Percentiles rank a stretch among this genome's conserved stretches.
Conservation (phyloP, 345 rosid genomes). For the Balakata baccata region DNA sequence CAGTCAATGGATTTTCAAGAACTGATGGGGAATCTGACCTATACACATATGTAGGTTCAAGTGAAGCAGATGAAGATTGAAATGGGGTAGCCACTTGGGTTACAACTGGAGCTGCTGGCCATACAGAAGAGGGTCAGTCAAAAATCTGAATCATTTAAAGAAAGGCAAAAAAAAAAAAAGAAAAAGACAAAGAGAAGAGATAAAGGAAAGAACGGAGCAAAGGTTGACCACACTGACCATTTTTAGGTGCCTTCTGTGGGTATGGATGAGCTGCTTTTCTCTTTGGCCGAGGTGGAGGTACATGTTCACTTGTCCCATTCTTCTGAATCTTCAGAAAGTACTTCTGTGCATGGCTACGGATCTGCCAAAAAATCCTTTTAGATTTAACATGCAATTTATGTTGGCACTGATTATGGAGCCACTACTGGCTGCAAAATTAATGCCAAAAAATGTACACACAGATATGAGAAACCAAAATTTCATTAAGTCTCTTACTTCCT, state of each 20-base stretch:
- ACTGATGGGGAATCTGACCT: constrained; percentile 48
- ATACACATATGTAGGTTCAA: constrained; percentile 44
- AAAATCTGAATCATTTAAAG: constrained; percentile 13
- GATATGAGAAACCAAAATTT: neutral
- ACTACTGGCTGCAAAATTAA: constrained; percentile 1
- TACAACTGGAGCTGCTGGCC: constrained; percentile 40
- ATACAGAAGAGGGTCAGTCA: constrained; percentile 16
- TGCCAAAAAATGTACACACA: neutral
- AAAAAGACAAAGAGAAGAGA: too few species aligned
- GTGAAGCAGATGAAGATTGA: constrained; percentile 48
- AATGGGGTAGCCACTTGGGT: constrained; percentile 41
- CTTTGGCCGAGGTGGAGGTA: constrained; percentile 96
- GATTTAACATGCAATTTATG: constrained; percentile 12
- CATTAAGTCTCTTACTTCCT: neutral
- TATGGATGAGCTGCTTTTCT: constrained; percentile 92
- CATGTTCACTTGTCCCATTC: constrained; percentile 75
- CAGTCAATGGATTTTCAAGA: constrained; percentile 37
- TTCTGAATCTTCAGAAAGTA: constrained; percentile 90
- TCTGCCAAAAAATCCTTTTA: constrained; percentile 48
- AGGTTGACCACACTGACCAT: constrained; percentile 35
- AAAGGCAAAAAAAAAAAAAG: neutral
- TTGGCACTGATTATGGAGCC: too few species aligned
- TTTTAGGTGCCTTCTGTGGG: constrained; percentile 85
- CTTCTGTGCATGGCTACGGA: constrained; percentile 95
- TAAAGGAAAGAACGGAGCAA: neutral